A percentile compares a stretch with the other conserved stretches of the same genome.
These are phyloP conservation scores for Seminavis robusta DNA, from an alignment of 108 stramenopile species.

Conservation along the genomic window DNA sequence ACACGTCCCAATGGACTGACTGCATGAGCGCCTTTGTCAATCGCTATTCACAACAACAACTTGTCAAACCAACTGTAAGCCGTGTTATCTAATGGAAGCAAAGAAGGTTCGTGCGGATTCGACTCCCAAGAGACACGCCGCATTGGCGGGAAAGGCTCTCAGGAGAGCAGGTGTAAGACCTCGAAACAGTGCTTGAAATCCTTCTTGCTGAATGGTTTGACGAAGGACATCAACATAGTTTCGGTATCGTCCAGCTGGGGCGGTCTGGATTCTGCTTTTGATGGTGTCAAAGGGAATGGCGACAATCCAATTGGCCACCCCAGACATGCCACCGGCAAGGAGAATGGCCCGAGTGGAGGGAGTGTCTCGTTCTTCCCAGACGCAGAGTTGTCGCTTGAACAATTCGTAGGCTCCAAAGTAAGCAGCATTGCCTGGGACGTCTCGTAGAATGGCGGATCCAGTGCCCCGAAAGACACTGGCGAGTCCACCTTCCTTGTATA, in stretches of 20 bases:
- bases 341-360: constrained; percentile 62
- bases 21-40: no score
- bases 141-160: constrained; percentile 94
- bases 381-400: constrained; percentile 48
- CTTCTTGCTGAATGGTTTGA: constrained; percentile 75
- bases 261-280: constrained; percentile 83
- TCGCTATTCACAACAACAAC: no score
- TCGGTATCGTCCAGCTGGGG: constrained; percentile 67
- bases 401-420: constrained; percentile 87
- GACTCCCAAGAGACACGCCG: constrained; percentile 88
- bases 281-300: constrained; percentile 85
- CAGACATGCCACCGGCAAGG: constrained; percentile 84
- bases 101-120: constrained; percentile 42
- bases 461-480: constrained; percentile 74
- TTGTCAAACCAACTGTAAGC: no score
- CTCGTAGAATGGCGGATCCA: constrained; percentile 74
- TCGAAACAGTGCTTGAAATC: constrained; percentile 69
- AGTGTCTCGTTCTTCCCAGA: constrained; percentile 17
- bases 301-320: constrained; percentile 84
- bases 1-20: no score
- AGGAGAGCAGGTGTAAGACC: constrained; percentile 85
- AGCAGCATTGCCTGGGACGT: constrained; percentile 84
- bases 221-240: constrained; percentile 62
- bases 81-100: no score
- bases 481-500: constrained; percentile 75